Evolutionary conservation across 352 stramenopile genomes (phyloP).

Genomic region (Globisporangium parvum): DNA sequence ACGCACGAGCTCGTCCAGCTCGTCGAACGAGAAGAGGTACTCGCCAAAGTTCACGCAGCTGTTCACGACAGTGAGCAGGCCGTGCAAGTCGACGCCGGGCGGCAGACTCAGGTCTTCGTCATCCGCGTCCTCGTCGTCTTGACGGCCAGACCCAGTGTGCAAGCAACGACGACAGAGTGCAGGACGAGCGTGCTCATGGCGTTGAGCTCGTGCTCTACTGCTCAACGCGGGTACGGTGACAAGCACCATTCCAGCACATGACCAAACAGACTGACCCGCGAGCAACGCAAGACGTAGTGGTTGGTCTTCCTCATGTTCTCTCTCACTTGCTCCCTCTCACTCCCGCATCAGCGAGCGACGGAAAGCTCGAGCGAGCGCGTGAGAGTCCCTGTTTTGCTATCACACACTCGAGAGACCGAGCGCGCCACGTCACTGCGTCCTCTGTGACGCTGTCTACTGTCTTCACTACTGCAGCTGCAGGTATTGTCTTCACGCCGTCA

Average conservation of each 20-base stretch:
- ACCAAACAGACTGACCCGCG: not conserved
- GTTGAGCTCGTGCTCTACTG: not conserved
- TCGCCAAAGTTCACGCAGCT: constrained; percentile 31
- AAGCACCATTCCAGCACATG: too few relatives aligned
- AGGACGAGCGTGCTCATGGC: not conserved
- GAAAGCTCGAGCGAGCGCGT: not conserved
- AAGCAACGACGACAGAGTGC: constrained; percentile 32
- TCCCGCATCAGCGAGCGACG: not conserved
- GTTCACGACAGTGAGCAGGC: constrained; percentile 27
- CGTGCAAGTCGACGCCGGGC: constrained; percentile 15
- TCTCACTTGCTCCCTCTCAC: not conserved
- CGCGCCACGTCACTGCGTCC: not conserved
- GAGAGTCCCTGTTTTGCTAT: not conserved
- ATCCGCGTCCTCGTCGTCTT: constrained; percentile 20
- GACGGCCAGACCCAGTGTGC: constrained; percentile 42
- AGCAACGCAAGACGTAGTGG: not conserved
- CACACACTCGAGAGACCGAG: not conserved
- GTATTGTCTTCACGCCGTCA: not conserved
- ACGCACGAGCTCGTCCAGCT: constrained; percentile 59
- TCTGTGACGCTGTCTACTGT: not conserved
- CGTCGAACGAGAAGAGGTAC: constrained; percentile 36
- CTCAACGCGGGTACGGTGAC: not conserved
- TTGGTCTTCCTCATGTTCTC: not conserved
- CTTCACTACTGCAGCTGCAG: not conserved
- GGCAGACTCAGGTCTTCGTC: constrained; percentile 17